phyloP scores from a whole-genome alignment of 179 eudicot genomes.

The Camellia oleifera region DNA sequence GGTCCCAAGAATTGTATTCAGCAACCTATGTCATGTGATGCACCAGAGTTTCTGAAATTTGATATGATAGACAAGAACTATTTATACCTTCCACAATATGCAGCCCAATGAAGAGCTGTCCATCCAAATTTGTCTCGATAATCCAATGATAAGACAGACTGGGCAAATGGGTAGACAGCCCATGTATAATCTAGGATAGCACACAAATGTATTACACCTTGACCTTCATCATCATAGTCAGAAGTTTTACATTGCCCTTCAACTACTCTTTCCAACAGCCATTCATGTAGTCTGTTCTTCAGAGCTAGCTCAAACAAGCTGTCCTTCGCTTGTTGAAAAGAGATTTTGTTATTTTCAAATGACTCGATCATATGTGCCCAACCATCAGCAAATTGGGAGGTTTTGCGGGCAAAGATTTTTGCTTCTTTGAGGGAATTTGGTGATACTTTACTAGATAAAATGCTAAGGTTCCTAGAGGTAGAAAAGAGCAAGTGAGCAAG shows the following conservation, averaged over 20 bases:
- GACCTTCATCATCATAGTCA: conserved; percentile 81
- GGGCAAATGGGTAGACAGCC: conserved; percentile 69
- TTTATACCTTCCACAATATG: conserved; percentile 78
- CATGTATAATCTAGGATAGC: conserved; percentile 87
- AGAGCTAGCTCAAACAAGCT: conserved; percentile 68
- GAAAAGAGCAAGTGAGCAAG: conserved; percentile 85
- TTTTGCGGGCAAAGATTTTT: conserved; percentile 48
- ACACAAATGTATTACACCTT: conserved; percentile 90
- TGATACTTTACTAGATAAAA: conserved; percentile 49
- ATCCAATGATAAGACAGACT: conserved; percentile 77
- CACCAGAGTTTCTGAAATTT: background rate
- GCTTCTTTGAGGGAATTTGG: conserved; percentile 58
- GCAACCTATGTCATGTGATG: background rate
- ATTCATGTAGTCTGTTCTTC: conserved; percentile 73
- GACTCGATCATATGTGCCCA: conserved; percentile 57
- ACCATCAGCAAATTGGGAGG: conserved; percentile 48
- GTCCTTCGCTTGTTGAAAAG: conserved; percentile 64
- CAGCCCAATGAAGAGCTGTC: conserved; percentile 99
- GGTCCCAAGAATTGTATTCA: background rate
- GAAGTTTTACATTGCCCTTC: conserved; percentile 47
- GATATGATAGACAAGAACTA: background rate
- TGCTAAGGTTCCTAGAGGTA: conserved; percentile 62
- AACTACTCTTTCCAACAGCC: conserved; percentile 81
- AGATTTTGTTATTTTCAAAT: conserved; percentile 39
- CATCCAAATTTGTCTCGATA: conserved; percentile 90